phyloP scores from a whole-genome alignment of 208 protist genomes.

The Novymonas esmeraldas region DNA sequence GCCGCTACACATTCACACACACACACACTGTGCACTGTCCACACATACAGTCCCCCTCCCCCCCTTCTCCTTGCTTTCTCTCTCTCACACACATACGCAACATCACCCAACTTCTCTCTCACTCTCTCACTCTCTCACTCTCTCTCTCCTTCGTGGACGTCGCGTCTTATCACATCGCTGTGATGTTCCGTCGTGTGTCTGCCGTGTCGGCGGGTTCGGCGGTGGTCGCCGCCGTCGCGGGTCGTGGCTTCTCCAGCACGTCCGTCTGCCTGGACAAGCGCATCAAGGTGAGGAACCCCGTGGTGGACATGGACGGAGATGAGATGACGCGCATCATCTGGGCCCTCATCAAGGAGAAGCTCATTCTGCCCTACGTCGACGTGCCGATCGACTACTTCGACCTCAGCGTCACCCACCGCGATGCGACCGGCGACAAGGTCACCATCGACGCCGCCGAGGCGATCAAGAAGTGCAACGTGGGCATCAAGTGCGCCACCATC shows the following conservation, averaged over 20 bases:
- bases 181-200: constrained; percentile 70
- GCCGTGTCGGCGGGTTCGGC: constrained; percentile 28
- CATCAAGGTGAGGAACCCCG: constrained; percentile 90
- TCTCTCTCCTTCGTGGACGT: neutral
- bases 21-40: no score
- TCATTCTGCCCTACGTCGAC: constrained; percentile 97
- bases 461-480: constrained; percentile 94
- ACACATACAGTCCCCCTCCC: no score
- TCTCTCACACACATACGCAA: no score
- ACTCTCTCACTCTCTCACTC: neutral
- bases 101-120: neutral
- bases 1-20: no score
- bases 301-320: constrained; percentile 98
- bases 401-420: constrained; percentile 94
- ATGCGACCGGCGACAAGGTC: constrained; percentile 95
- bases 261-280: constrained; percentile 48
- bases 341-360: constrained; percentile 97
- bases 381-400: constrained; percentile 97
- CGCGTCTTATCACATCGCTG: no score
- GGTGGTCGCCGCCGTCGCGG: constrained; percentile 19
- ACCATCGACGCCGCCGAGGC: constrained; percentile 96
- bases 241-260: constrained; percentile 57
- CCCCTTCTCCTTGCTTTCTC: no score
- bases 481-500: constrained; percentile 99
- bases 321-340: constrained; percentile 99